A percentile compares a stretch with the other conserved stretches of the same genome.
These are phyloP conservation scores for Mycena alexandri DNA, from an alignment of 768 basidiomycete genomes.

Conservation along the genomic window DNA sequence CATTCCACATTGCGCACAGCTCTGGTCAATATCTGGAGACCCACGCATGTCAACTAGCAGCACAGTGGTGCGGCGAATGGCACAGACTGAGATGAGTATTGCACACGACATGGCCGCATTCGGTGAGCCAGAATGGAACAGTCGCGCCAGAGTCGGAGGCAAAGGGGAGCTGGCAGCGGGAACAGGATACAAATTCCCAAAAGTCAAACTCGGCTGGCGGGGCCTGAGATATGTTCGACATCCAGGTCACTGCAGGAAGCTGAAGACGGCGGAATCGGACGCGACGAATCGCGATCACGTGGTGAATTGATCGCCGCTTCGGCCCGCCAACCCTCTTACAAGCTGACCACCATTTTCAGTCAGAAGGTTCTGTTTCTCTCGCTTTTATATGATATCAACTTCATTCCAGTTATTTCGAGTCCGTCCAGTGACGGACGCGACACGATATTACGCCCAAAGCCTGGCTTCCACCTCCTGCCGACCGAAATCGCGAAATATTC, in stretches of 20 bases:
- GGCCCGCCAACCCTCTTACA: no score
- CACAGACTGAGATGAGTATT: conserved; percentile 83
- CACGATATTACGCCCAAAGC: no score
- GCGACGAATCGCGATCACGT: conserved; percentile 9
- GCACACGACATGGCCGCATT: conserved; percentile 89
- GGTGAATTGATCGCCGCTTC: not conserved
- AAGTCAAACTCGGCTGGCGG: conserved; percentile 65
- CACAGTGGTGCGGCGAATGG: conserved; percentile 35
- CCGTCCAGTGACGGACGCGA: no score
- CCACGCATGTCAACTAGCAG: not conserved
- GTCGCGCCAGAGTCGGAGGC: conserved; percentile 63
- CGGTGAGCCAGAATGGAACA: conserved; percentile 89
- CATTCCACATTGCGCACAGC: conserved; percentile 77
- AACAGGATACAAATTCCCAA: conserved; percentile 86
- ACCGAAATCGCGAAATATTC: no score
- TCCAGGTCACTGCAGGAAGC: conserved; percentile 21
- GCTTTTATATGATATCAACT: no score
- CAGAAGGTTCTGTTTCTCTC: no score
- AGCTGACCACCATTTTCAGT: no score
- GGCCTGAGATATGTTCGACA: conserved; percentile 53
- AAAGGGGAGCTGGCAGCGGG: conserved; percentile 78
- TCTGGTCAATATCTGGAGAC: conserved; percentile 74
- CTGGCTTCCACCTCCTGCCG: no score
- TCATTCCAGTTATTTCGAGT: no score
- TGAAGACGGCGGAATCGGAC: conserved; percentile 7